Evolutionary conservation across 768 basidiomycete species (phyloP), one percentile per base, ranked within the genome.

Genomic region (Collybiopsis confluens): DNA sequence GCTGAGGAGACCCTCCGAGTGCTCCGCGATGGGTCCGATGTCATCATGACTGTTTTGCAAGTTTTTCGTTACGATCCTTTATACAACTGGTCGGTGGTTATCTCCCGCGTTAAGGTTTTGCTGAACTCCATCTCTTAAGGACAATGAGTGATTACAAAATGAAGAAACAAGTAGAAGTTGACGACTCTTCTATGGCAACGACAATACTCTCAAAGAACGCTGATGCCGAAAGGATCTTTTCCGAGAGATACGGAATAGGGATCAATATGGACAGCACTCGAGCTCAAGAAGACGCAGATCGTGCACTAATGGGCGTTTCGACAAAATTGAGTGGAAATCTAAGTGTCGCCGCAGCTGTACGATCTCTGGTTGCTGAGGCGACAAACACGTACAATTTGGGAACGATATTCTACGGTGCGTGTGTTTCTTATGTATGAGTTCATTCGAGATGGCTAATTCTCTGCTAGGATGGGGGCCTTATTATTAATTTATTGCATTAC

Each of bases 21-120:
- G 4, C 73, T 98, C 30, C 81, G 95, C 10, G 85, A 88, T 36
- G 81, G 85, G 9, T 90, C 91, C 0, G 88, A 86, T 30, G 83
- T 96, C 42, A 86, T 99, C 63, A 83, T 94, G 80, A 98, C 95
- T 1, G 89, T 99, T 3, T 76, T 99, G 35, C 95, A 97, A 63
- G 96, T 98, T 13, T 97, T 98, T 82, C 92, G 90, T 67, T 83
- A 96, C 63, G 96, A 99, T 67, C 96, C 97, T 4, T 77, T 99
- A 18, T 90, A 98, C 61, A 86, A 83, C 27, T 98, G 96, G 95
- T 92, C 45, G 33, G 82, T 13, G 11, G n/a, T n/a, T n/a, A n/a
- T n/a, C n/a, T n/a, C n/a, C n/a, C n/a, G n/a, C n/a, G n/a, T n/a
- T n/a, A n/a, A n/a, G n/a, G n/a, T n/a, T n/a, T n/a, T n/a, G n/a